A percentile compares a stretch with the other conserved stretches of the same genome.
These are phyloP conservation scores for Aspergillus melleus DNA, from an alignment of 2,329 filamentous ascomycete genomes.

Conservation along the genomic window DNA sequence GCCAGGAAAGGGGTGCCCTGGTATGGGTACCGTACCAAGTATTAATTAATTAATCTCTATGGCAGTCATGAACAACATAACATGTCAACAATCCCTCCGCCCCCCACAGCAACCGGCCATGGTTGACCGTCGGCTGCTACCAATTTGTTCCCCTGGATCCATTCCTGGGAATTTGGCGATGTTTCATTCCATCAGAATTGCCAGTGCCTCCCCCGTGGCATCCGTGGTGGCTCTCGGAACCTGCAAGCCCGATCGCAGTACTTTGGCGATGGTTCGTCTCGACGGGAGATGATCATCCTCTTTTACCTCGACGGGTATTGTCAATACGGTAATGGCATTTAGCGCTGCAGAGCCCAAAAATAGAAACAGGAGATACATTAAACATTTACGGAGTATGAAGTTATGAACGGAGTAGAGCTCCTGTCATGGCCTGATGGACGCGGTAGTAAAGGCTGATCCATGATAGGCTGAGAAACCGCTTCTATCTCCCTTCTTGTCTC, in stretches of 20 bases:
- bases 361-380: not conserved
- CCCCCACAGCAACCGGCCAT: constrained; percentile 26
- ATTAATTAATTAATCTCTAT: not conserved
- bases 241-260: not conserved
- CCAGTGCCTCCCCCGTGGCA: not conserved
- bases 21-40: too few species aligned
- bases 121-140: not conserved
- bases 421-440: not conserved
- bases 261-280: not conserved
- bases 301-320: not conserved
- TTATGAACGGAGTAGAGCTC: too few species aligned
- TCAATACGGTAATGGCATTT: not conserved
- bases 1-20: not conserved
- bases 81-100: constrained; percentile 12
- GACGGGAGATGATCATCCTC: not conserved
- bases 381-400: too few species aligned
- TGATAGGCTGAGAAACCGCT: not conserved
- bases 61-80: constrained; percentile 9
- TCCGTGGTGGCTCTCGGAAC: not conserved
- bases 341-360: not conserved
- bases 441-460: not conserved
- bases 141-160: not conserved
- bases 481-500: not conserved
- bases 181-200: not conserved
- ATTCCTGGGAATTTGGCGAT: not conserved